Evolutionary conservation across 2,329 filamentous ascomycete genomes (phyloP).

Genomic region (Alternaria infectoria): DNA sequence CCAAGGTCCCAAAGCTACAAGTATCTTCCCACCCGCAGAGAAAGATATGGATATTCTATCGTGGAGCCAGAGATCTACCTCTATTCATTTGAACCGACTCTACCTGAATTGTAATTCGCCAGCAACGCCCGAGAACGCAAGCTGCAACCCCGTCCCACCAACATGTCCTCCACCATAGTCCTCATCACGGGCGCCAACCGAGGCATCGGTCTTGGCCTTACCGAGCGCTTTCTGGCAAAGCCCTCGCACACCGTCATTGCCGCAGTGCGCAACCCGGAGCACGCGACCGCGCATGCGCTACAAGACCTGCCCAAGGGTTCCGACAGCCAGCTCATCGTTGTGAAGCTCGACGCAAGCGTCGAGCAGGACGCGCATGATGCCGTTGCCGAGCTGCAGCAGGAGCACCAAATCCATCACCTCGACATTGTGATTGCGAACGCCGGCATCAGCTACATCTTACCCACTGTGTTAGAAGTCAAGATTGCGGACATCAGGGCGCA

Average conservation of each 20-base stretch:
- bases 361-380: constrained; percentile 10
- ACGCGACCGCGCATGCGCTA: constrained; percentile 33
- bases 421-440: constrained; percentile 19
- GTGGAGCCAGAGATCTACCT: neutral
- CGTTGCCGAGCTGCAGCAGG: constrained; percentile 1
- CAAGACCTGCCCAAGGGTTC: constrained; percentile 18
- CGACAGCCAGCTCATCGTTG: constrained; percentile 9
- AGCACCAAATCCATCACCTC: constrained; percentile 11
- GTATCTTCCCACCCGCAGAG: neutral
- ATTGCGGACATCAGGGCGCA: neutral
- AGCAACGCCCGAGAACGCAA: neutral
- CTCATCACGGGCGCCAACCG: neutral
- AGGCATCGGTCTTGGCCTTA: neutral
- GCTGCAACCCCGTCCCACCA: neutral
- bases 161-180: neutral
- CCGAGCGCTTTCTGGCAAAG: neutral
- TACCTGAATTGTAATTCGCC: neutral
- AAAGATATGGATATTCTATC: neutral
- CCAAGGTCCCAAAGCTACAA: neutral
- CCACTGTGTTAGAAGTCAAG: constrained; percentile 1
- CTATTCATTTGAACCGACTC: neutral
- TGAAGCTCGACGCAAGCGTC: constrained; percentile 15
- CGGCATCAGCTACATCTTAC: constrained; percentile 1
- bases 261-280: constrained; percentile 43
- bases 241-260: constrained; percentile 48